Evolutionary conservation across 2,329 filamentous ascomycete genomes (phyloP).

Genomic region (Alternaria ventricosa): DNA sequence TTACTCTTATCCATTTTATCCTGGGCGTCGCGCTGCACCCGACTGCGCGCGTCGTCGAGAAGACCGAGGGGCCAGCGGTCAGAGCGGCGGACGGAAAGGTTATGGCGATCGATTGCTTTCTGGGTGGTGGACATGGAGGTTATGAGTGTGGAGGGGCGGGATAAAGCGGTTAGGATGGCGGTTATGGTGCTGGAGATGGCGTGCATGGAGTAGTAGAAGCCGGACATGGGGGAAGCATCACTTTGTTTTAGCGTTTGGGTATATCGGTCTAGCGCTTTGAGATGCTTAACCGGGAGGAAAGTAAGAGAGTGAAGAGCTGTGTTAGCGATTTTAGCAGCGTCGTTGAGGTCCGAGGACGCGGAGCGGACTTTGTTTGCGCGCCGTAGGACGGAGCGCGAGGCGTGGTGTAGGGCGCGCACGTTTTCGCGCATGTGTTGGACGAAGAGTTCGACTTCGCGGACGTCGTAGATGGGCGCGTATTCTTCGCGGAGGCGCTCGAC

Average conservation of each 20-base stretch:
- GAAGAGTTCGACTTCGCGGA: constrained; percentile 90
- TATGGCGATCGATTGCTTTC: constrained; percentile 78
- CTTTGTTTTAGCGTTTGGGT: constrained; percentile 68
- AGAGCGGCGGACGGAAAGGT: constrained; percentile 74
- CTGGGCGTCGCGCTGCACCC: constrained; percentile 82
- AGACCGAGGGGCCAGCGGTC: constrained; percentile 82
- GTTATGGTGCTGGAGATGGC: constrained; percentile 84
- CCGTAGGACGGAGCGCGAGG: constrained; percentile 81
- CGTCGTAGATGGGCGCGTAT: constrained; percentile 78
- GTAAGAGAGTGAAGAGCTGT: constrained; percentile 61
- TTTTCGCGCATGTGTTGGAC: constrained; percentile 89
- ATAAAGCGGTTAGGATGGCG: constrained; percentile 79
- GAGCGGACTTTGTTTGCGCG: constrained; percentile 77
- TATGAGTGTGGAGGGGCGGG: constrained; percentile 80
- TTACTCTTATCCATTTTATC: constrained; percentile 75
- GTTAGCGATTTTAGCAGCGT: constrained; percentile 65
- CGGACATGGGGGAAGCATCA: constrained; percentile 74
- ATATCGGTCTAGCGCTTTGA: constrained; percentile 75
- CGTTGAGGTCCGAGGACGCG: constrained; percentile 69
- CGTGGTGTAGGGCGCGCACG: constrained; percentile 82
- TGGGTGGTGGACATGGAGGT: constrained; percentile 75
- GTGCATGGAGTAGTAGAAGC: constrained; percentile 77
- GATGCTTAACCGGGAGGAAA: constrained; percentile 73
- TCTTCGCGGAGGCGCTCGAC: constrained; percentile 88
- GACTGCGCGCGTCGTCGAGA: constrained; percentile 85